Percentiles rank a stretch among this genome's conserved stretches.
These are phyloP conservation scores for Boletus edulis DNA, from an alignment of 768 basidiomycete species.

Conservation along the genomic window DNA sequence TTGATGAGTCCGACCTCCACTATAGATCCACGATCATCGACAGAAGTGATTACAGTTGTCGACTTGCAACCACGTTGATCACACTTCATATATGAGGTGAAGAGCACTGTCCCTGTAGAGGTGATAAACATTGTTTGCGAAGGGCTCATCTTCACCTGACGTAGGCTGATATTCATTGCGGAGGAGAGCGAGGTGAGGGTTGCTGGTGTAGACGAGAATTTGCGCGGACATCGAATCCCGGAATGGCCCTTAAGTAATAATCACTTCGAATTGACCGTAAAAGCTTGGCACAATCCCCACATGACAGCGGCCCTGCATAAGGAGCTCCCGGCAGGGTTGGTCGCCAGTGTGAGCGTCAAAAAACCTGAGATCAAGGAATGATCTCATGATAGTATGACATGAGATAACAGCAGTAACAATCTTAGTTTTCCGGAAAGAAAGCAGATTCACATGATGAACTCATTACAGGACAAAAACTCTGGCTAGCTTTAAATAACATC, in stretches of 20 bases:
- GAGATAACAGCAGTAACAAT: no score
- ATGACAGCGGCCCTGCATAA: not conserved
- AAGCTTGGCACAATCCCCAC: not conserved
- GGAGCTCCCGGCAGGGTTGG: not conserved
- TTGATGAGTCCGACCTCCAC: constrained; percentile 14
- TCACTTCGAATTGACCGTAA: no score
- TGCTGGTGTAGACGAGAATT: not conserved
- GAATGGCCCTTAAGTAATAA: not conserved
- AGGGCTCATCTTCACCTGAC: constrained; percentile 7
- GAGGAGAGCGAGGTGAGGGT: not conserved
- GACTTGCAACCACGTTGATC: not conserved
- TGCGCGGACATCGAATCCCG: not conserved
- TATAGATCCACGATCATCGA: constrained; percentile 5
- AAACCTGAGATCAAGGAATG: not conserved
- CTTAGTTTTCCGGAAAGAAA: no score
- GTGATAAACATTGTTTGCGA: constrained; percentile 15
- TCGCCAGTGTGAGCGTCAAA: not conserved
- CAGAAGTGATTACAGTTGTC: constrained; percentile 12
- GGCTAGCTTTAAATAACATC: no score
- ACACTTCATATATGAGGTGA: constrained; percentile 1
- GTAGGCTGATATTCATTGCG: constrained; percentile 21
- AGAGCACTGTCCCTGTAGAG: constrained; percentile 15
- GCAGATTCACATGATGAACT: no score
- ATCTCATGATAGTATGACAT: no score
- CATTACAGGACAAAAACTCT: no score